These are phyloP conservation scores for Mycosarcoma mackinlayi DNA, from an alignment of 1,284 basidiomycete species.

Conservation along the genomic window DNA sequence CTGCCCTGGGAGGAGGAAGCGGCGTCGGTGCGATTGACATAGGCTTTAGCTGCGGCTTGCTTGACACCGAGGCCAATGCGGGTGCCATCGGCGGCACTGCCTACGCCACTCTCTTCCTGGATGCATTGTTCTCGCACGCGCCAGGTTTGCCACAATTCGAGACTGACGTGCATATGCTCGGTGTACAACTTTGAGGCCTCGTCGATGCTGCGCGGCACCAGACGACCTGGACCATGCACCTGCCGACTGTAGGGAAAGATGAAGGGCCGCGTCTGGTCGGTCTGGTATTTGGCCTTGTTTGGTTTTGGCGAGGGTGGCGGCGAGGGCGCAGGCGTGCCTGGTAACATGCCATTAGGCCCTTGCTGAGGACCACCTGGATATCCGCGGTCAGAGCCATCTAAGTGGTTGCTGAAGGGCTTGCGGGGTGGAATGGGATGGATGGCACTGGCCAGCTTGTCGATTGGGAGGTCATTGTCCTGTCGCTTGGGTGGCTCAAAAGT, in stretches of 20 bases:
- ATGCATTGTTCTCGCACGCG: slow-evolving; percentile 92
- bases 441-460: slow-evolving; percentile 63
- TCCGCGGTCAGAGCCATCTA: slow-evolving; percentile 88
- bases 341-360: slow-evolving; percentile 35
- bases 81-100: slow-evolving; percentile 72
- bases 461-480: slow-evolving; percentile 67
- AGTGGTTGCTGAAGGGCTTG: slow-evolving; percentile 69
- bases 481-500: slow-evolving; percentile 70
- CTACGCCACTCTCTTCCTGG: slow-evolving; percentile 89
- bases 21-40: slow-evolving; percentile 37
- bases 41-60: slow-evolving; percentile 21
- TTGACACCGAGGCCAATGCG: slow-evolving; percentile 50
- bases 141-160: slow-evolving; percentile 93
- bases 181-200: slow-evolving; percentile 92
- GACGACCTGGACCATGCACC: slow-evolving; percentile 68
- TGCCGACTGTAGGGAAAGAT: slow-evolving; percentile 84
- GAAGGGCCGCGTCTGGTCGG: slow-evolving; percentile 93
- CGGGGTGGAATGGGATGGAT: slow-evolving; percentile 58
- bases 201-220: slow-evolving; percentile 92
- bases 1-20: slow-evolving; percentile 56
- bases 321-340: slow-evolving; percentile 79
- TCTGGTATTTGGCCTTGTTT: slow-evolving; percentile 99
- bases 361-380: slow-evolving; percentile 77
- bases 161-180: slow-evolving; percentile 88
- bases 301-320: slow-evolving; percentile 87